Conservation (phyloP, 2,329 filamentous ascomycete genomes). For the Colletotrichum shisoi region DNA sequence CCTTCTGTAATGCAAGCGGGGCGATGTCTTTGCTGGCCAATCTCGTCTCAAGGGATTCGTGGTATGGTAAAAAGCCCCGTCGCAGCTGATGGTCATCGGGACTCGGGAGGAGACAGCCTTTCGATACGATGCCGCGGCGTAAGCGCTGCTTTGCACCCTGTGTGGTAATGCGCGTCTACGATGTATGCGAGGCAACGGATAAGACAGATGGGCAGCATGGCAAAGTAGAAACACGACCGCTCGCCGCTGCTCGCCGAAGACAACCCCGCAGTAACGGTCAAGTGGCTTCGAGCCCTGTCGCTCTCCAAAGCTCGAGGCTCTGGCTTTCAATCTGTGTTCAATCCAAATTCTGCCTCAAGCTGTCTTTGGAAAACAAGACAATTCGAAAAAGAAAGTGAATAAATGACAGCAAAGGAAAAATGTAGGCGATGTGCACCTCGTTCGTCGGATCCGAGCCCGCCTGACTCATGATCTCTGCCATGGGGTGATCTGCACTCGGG, state of each 20-base stretch:
- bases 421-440: neutral
- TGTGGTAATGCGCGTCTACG: no score
- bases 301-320: neutral
- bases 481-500: neutral
- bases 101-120: neutral
- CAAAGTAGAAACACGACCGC: neutral
- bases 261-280: neutral
- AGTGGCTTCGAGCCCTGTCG: neutral
- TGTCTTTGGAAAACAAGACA: neutral
- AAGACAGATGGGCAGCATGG: neutral
- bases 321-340: neutral
- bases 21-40: neutral
- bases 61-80: neutral
- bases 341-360: no score
- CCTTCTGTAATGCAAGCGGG: neutral
- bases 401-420: neutral
- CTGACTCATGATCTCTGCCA: conserved; percentile 9
- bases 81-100: neutral
- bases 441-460: conserved; percentile 8
- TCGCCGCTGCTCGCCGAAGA: conserved; percentile 1
- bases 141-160: neutral
- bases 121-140: neutral
- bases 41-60: neutral
- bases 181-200: neutral
- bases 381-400: no score